Base-by-base conservation (phyloP, 768 basidiomycete genomes). In the Pleurotus cornucopiae region DNA sequence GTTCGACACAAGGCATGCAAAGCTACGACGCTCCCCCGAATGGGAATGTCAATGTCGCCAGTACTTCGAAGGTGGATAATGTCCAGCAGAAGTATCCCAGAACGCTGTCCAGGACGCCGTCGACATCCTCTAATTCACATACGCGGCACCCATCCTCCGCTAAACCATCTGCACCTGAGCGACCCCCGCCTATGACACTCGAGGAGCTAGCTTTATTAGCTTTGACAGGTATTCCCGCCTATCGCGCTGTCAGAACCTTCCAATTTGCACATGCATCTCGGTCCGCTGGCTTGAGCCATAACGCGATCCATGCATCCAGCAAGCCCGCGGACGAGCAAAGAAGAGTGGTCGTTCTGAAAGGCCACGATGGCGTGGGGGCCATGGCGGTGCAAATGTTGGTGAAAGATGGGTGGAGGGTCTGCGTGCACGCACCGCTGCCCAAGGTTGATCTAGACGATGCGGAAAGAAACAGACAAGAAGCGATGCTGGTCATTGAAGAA, bases 131-230 rank as follows among this genome's bases (percentile, higher is more conserved):
- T 18, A 18, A 39, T 37, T 25, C 43, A 26, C 23, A 25, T 63
- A 20, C 56, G 49, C 16, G 37, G 16, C 25, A 53, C 66, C 37
- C 38, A 41, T 39, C 51, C 11, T 39, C 51, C 18, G 13, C 39
- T 16, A 41, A 14, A 14, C 1, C 38, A 11, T 12, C 51, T 20
- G 6, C 21, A 7, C 18, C 39, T 37, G 38, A 53, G 4, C 21
- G 13, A n/a, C 51, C 6, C 7, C 39, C 9, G 13, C 23, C 14
- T 13, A 39, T 76, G 18, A 71, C 83, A 1, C 67, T 92, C 25
- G 85, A 88, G 55, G 88, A 94, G 65, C 80, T 94, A 13, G 87
- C 93, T 1, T 78, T 93, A 18, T 75, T 96, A 0, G 89, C 94
- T 2, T 72, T 92, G 2, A 82, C 83, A 45, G 94, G 89, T 2